Conservation (phyloP, 2,329 filamentous ascomycete genomes). For the Lasiodiplodia sp. region DNA sequence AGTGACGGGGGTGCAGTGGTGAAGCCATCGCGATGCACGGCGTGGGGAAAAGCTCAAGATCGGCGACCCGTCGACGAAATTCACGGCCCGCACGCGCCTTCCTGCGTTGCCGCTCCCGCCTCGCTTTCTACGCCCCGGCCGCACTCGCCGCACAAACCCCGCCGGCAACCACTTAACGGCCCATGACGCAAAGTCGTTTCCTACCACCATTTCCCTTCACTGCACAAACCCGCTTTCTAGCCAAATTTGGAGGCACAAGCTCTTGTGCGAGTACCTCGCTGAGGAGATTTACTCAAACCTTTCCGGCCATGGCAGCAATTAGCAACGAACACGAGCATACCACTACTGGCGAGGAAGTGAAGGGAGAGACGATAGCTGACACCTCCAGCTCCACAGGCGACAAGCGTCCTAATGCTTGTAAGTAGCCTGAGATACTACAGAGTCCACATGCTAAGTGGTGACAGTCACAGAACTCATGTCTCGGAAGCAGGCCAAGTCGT, state of each 20-base stretch:
- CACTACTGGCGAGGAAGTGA: constrained; percentile 37
- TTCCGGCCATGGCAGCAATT: constrained; percentile 8
- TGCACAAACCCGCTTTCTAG: not conserved
- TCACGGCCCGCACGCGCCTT: constrained; percentile 13
- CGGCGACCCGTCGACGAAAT: constrained; percentile 20
- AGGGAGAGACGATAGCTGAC: constrained; percentile 32
- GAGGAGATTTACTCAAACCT: not conserved
- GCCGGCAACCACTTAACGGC: constrained; percentile 9
- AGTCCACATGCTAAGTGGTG: constrained; percentile 11
- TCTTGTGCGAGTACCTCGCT: not conserved
- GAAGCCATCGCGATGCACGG: constrained; percentile 19
- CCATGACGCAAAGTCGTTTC: constrained; percentile 12
- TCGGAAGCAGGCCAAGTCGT: constrained; percentile 47
- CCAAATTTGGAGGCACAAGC: not conserved
- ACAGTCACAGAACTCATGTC: constrained; percentile 57
- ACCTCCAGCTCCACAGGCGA: constrained; percentile 20
- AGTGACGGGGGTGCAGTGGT: constrained; percentile 21
- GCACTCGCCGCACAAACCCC: not conserved
- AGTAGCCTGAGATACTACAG: constrained; percentile 9
- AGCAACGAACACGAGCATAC: constrained; percentile 33
- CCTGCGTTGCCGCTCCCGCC: constrained; percentile 11
- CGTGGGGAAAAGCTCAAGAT: constrained; percentile 26
- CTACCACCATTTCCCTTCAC: not conserved
- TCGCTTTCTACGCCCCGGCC: constrained; percentile 9
- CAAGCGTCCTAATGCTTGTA: constrained; percentile 50